Evolutionary conservation across 176 grass and related monocot species (phyloP), one percentile per base, ranked within the genome.

Genomic region (Oryza officinalis): DNA sequence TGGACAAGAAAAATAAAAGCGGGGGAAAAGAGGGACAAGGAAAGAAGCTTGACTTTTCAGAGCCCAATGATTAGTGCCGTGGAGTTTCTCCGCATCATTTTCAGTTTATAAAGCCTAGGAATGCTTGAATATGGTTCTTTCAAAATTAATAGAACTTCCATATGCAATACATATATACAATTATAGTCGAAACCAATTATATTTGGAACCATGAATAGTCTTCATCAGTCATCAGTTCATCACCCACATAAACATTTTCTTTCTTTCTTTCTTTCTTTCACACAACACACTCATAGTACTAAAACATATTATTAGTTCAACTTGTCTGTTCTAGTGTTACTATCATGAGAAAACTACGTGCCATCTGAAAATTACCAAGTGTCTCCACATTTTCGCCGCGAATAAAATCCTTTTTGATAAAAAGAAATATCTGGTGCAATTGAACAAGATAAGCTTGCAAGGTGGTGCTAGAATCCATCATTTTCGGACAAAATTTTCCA

Each of bases 321-420:
- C 68, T 44, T 30, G 80, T 63, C 27, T 43, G 80, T 63, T 82
- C 80, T 71, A 82, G 50, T 72, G 50, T 72, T 63, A 44, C 17
- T 20, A 54, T 49, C 27, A 20, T 71, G 77, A 15, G 74, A 84
- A 90, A 87, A 75, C 81, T 64, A 84, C 61, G 11, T 65, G 18
- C 14, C 67, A 28, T 66, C 74, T 86, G 28, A 70, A 31, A 30
- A 50, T 64, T 76, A 10, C 8, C 38, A 22, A 11, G 17, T 63
- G 38, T 13, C 23, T 35, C 40, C 40, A 15, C 7, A 30, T 52
- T 69, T 33, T 47, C 31, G 25, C 40, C 14, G 27, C 27, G 6
- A 73, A 71, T 27, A 25, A 77, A 67, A 80, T 69, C 30, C 17
- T 10, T 64, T 4, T 9, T 33, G 33, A 70, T 11, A 43, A 59